Evolutionary conservation across 2,329 filamentous ascomycete genomes (phyloP), one percentile per base, ranked within the genome.

Genomic region (Paecilomyces formosus): DNA sequence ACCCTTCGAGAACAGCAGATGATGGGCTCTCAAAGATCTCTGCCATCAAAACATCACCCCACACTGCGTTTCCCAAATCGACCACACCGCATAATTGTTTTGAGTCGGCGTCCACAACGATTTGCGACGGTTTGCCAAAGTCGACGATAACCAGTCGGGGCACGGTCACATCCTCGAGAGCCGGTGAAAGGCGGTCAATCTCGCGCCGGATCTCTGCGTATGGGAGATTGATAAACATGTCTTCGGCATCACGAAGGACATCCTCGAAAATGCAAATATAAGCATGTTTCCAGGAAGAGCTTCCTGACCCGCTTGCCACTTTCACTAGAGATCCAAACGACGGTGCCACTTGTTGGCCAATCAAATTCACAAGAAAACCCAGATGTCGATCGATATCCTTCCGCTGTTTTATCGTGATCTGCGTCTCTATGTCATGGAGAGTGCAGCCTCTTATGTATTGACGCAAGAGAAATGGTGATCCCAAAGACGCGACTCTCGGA

Each of bases 21-120:
- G 70, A 72, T 22, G 72, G 68, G 24, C 65, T 61, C 30, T 72
- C 75, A 57, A 81, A 81, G 24, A 81, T 76, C 57, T 80, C 79
- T 7, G 76, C 79, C 76, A 85, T 78, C 60, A 80, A 73, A 9
- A 79, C 70, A 67, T 85, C 83, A 1, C 83, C 83, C 81, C 82
- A 85, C 3, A 84, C 65, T 13, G 79, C 78, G 56, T 76, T 79
- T 8, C 80, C 79, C 59, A 81, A 81, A 58, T 82, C 82, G 12
- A 81, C 67, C 11, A 85, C 64, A 1, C 81, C 82, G 0, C 75
- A 76, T 8, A 85, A 63, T 49, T 76, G 70, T 60, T 77, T 79
- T 0, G 76, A 79, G 11, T 69, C 67, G 33, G 77, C 74, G 59
- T 85, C 76, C 30, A 85, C 64, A 11, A 85, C 69, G 4, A 85